These are phyloP conservation scores for Phaeodactylum tricornutum DNA, from an alignment of 108 stramenopile species.

Conservation along the genomic window DNA sequence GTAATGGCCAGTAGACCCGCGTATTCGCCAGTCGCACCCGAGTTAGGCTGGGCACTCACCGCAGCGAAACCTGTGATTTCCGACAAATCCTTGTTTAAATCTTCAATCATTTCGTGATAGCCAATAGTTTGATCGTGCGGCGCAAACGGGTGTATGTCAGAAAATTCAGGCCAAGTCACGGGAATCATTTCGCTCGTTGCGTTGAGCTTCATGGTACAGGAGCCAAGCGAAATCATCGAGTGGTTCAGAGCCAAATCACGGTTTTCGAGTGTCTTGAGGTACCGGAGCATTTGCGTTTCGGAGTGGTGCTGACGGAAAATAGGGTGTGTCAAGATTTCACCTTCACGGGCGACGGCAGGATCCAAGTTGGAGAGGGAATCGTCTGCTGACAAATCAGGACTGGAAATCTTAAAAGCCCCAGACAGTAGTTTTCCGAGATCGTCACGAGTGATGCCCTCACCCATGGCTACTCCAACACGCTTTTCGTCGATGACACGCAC, in stretches of 20 bases:
- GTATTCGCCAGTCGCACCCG: constrained; percentile 97
- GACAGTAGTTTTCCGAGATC: constrained; percentile 62
- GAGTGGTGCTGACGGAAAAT: constrained; percentile 94
- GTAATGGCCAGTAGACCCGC: constrained; percentile 93
- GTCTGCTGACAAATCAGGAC: constrained; percentile 64
- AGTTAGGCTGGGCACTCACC: constrained; percentile 97
- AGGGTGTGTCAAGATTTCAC: constrained; percentile 88
- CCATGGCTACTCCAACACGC: constrained; percentile 88
- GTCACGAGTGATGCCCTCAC: constrained; percentile 85
- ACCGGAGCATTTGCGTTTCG: constrained; percentile 97
- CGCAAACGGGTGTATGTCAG: constrained; percentile 97
- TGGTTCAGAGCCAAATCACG: constrained; percentile 95
- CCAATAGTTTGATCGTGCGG: constrained; percentile 89
- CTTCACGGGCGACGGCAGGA: constrained; percentile 42
- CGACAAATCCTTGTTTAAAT: constrained; percentile 88
- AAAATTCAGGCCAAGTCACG: constrained; percentile 96
- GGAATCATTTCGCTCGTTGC: constrained; percentile 97
- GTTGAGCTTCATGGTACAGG: constrained; percentile 99
- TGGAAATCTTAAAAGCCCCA: constrained; percentile 59
- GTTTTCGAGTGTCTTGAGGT: constrained; percentile 92
- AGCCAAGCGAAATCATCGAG: constrained; percentile 98
- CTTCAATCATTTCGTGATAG: constrained; percentile 90
- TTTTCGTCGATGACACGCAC: constrained; percentile 84
- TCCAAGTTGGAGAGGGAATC: constrained; percentile 58
- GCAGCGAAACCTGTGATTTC: constrained; percentile 99